A percentile compares a stretch with the other conserved stretches of the same genome.
These are phyloP conservation scores for Coemansia sp. DNA, from an alignment of 192 early-diverging fungal species.

Conservation along the genomic window DNA sequence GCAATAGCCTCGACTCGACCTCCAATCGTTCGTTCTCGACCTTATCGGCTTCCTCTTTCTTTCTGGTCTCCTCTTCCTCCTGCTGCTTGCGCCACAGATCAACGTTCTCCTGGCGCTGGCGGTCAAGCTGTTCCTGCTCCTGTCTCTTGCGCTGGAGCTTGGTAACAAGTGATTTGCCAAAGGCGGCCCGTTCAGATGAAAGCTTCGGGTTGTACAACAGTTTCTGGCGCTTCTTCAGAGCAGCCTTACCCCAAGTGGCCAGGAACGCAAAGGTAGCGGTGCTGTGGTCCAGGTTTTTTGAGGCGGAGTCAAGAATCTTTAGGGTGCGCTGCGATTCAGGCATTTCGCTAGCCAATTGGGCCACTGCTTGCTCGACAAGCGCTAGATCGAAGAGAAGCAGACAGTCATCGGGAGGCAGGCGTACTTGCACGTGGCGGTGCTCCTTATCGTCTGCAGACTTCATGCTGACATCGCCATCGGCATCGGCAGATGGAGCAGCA, in stretches of 20 bases:
- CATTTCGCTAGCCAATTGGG: constrained; percentile 75
- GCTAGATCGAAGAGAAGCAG: constrained; percentile 70
- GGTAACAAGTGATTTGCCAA: constrained; percentile 59
- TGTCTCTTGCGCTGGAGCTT: constrained; percentile 58
- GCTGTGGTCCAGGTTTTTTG: constrained; percentile 59
- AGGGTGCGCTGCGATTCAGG: constrained; percentile 63
- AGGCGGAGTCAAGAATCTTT: constrained; percentile 57
- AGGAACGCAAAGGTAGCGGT: constrained; percentile 28
- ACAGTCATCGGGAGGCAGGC: constrained; percentile 54
- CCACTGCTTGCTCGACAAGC: constrained; percentile 80
- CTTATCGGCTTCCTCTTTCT: constrained; percentile 34
- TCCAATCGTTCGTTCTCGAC: constrained; percentile 15
- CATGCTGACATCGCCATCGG: background rate
- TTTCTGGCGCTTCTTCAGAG: constrained; percentile 49
- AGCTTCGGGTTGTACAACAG: constrained; percentile 65
- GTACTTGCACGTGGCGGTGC: constrained; percentile 2
- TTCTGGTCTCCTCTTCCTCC: constrained; percentile 47
- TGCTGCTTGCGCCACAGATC: constrained; percentile 61
- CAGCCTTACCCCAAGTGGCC: constrained; percentile 31
- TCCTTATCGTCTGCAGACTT: background rate
- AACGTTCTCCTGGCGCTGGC: constrained; percentile 50
- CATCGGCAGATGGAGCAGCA: background rate
- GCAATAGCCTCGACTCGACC: constrained; percentile 24
- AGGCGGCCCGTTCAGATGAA: constrained; percentile 61
- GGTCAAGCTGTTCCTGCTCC: constrained; percentile 64